These are phyloP conservation scores for Senecio squalidus DNA, from an alignment of 140 eudicot genomes.

Conservation along the genomic window DNA sequence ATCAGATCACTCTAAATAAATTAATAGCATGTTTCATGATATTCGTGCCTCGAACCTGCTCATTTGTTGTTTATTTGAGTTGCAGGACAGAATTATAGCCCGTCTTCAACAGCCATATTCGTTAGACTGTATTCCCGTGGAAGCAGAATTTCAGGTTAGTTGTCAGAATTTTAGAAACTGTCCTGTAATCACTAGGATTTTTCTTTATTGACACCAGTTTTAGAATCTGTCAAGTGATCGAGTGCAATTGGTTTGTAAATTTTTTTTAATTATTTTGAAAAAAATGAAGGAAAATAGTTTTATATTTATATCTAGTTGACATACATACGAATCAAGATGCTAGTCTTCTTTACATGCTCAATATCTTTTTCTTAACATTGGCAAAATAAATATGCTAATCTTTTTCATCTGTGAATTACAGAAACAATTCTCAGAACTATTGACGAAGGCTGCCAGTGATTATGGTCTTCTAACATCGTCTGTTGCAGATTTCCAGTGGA, in stretches of 20 bases:
- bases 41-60: background rate
- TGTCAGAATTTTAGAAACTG: constrained; percentile 2
- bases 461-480: constrained; percentile 93
- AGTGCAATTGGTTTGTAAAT: background rate
- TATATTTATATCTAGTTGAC: background rate
- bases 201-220: no score
- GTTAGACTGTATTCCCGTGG: constrained; percentile 95
- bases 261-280: no score
- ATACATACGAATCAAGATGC: constrained; percentile 4
- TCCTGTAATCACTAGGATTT: no score
- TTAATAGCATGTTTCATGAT: background rate
- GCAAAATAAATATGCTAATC: background rate
- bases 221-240: background rate
- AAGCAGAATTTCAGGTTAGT: constrained; percentile 95
- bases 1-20: background rate
- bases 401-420: constrained; percentile 30
- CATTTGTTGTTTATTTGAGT: constrained; percentile 14
- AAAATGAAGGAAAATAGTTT: background rate
- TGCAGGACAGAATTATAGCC: constrained; percentile 92
- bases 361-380: no score
- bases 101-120: constrained; percentile 99
- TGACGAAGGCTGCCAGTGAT: constrained; percentile 99
- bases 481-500: constrained; percentile 95
- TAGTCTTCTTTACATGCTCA: background rate
- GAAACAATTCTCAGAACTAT: constrained; percentile 95